These are phyloP conservation scores for Pichia sp. DNA, from an alignment of 1,139 yeast genomes.

Conservation along the genomic window DNA sequence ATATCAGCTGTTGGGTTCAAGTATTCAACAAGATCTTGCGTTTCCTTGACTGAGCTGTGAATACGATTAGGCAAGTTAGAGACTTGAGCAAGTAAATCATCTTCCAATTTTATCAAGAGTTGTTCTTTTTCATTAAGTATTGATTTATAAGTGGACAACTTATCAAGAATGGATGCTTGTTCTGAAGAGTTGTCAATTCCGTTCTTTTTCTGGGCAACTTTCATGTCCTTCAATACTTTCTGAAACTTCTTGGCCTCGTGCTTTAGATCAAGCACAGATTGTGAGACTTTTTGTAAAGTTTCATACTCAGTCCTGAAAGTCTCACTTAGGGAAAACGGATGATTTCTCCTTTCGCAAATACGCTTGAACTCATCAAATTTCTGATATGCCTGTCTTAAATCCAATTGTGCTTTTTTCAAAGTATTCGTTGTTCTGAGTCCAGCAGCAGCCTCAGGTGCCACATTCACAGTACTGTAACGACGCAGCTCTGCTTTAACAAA, in stretches of 20 bases:
- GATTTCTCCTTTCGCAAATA: conserved; percentile 23
- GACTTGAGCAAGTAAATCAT: conserved; percentile 32
- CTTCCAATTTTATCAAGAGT: conserved; percentile 30
- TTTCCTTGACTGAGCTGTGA: conserved; percentile 41
- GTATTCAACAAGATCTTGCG: conserved; percentile 43
- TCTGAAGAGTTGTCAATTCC: conserved; percentile 5
- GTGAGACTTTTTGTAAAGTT: conserved; percentile 5
- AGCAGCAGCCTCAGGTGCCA: too few relatives aligned
- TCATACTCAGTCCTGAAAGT: conserved; percentile 15
- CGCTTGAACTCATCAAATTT: conserved; percentile 16
- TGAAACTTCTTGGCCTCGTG: conserved; percentile 16
- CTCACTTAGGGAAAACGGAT: conserved; percentile 18
- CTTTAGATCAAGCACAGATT: conserved; percentile 14
- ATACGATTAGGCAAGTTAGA: conserved; percentile 66
- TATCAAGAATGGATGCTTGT: conserved; percentile 11
- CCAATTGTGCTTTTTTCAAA: conserved; percentile 21
- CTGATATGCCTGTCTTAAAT: conserved; percentile 19
- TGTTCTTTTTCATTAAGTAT: conserved; percentile 22
- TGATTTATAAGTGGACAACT: conserved; percentile 20
- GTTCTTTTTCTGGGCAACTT: conserved; percentile 13
- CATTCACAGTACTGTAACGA: neutral
- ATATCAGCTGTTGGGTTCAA: conserved; percentile 36
- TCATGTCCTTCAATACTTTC: conserved; percentile 14
- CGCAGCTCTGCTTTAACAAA: neutral
- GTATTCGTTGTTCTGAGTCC: conserved; percentile 24